Evolutionary conservation across 1,139 yeast species (phyloP), one percentile per base, ranked within the genome.

Genomic region (Saccharomycopsis hybrid): DNA sequence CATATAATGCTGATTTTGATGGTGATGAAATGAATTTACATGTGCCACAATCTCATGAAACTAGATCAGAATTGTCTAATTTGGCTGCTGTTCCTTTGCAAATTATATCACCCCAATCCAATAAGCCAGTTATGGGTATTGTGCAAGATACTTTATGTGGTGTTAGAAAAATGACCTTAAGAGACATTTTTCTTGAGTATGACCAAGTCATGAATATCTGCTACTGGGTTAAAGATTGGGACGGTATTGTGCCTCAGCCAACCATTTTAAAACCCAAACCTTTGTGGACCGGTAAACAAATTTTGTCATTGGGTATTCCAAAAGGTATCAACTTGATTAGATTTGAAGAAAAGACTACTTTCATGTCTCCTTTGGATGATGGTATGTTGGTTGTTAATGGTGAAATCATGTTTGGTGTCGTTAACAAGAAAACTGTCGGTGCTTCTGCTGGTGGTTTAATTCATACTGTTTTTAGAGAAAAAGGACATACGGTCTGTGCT

Each of bases 21-120:
- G 99, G 99, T 75, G 99, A 94, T 69, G 98, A 94, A 72, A 94
- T 94, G 99, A 94, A 94, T 70, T 84, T 94, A 71, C 99, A 94
- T 65, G 99, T 94, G 58, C 99, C 99, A 4, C 99, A 94, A 67
- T 87, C 96, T 5, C 97, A 90, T 58, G 99, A 94, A 69, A 92
- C 98, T 0, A 78, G 97, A 65, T 96, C 98, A 2, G 99, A 94
- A 68, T 74, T 92, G 57, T 84, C 90, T 40, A 95, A 92, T 65
- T 79, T 92, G 61, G 89, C 97, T 72, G 96, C 97, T 29, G 99
- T 92, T 41, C 98, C 98, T 5, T 73, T 89, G 55, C 98, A 92
- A 69, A 94, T 92, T 75, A 96, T 92, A 42, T 90, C 97, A 18
- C 97, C 99, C 13, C 99, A 92, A 70, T 87, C 96, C 2, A 92